A percentile compares a stretch with the other conserved stretches of the same genome.
phyloP scores from a whole-genome alignment of 202 grass and related monocot genomes.

The Setaria italica region DNA sequence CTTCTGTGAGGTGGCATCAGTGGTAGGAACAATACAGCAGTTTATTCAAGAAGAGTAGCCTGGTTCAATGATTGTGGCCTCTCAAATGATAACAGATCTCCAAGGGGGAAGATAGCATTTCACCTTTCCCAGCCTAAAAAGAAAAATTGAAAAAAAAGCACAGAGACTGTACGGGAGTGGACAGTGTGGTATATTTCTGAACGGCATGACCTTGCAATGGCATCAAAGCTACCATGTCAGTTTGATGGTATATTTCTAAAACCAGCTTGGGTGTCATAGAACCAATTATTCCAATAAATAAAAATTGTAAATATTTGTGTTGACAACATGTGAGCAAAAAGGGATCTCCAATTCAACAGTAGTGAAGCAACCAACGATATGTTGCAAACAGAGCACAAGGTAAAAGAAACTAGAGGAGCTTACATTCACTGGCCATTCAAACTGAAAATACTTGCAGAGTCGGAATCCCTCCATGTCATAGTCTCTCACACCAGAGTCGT shows the following conservation, averaged over 20 bases:
- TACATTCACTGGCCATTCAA: slow-evolving; percentile 95
- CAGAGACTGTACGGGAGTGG: not conserved
- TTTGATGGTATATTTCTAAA: not conserved
- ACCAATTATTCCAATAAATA: not conserved
- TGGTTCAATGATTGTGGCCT: not conserved
- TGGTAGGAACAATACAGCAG: not conserved
- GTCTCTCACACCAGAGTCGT: slow-evolving; percentile 87
- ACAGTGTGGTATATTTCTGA: not conserved
- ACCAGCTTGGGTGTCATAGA: not conserved
- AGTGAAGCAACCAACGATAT: not conserved
- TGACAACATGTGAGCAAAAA: slow-evolving; percentile 13
- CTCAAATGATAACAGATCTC: not conserved
- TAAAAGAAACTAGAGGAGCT: slow-evolving; percentile 50
- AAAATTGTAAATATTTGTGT: not conserved
- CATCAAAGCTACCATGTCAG: not conserved
- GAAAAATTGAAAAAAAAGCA: not conserved
- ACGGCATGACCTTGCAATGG: not conserved
- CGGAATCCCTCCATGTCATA: slow-evolving; percentile 96
- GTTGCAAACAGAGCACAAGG: slow-evolving; percentile 26
- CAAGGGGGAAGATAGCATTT: not conserved
- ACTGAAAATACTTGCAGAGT: slow-evolving; percentile 87
- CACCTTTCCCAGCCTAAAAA: not conserved
- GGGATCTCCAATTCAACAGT: not conserved
- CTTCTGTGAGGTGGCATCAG: not conserved
- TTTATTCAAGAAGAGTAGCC: not conserved